phyloP scores from a whole-genome alignment of 306 rosid species.

The Vigna mungo region DNA sequence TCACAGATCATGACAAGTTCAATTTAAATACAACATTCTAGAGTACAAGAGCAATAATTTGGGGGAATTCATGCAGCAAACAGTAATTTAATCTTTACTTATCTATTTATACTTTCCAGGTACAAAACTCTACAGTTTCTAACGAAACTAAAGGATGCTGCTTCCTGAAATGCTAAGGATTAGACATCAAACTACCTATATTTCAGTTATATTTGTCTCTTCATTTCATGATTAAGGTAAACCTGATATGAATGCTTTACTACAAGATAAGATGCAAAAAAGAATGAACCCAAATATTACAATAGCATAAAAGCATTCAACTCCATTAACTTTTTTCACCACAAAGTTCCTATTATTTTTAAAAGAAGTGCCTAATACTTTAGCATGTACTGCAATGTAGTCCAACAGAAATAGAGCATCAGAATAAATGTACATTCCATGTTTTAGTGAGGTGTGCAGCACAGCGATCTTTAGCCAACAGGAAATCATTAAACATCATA shows the following conservation, averaged over 20 bases:
- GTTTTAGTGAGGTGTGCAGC: slow-evolving; percentile 10
- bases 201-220: background rate
- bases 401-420: slow-evolving; percentile 17
- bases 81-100: slow-evolving; percentile 1
- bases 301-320: slow-evolving; percentile 20
- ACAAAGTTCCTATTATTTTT: slow-evolving; percentile 2
- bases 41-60: slow-evolving; percentile 33
- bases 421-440: slow-evolving; percentile 14
- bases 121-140: slow-evolving; percentile 38
- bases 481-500: slow-evolving; percentile 16
- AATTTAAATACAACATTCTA: slow-evolving; percentile 28
- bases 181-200: slow-evolving; percentile 14
- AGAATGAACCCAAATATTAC: slow-evolving; percentile 12
- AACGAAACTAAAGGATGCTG: slow-evolving; percentile 4
- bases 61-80: slow-evolving; percentile 26
- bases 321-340: slow-evolving; percentile 1
- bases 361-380: slow-evolving; percentile 24
- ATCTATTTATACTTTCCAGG: slow-evolving; percentile 34
- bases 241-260: slow-evolving; percentile 16
- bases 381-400: slow-evolving; percentile 21
- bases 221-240: slow-evolving; percentile 23
- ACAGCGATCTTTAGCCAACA: slow-evolving; percentile 23
- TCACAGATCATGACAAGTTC: slow-evolving; percentile 35
- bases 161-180: slow-evolving; percentile 12
- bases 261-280: slow-evolving; percentile 30